phyloP scores from a whole-genome alignment of 2,329 filamentous ascomycete species.

The Arthroderma sp. region DNA sequence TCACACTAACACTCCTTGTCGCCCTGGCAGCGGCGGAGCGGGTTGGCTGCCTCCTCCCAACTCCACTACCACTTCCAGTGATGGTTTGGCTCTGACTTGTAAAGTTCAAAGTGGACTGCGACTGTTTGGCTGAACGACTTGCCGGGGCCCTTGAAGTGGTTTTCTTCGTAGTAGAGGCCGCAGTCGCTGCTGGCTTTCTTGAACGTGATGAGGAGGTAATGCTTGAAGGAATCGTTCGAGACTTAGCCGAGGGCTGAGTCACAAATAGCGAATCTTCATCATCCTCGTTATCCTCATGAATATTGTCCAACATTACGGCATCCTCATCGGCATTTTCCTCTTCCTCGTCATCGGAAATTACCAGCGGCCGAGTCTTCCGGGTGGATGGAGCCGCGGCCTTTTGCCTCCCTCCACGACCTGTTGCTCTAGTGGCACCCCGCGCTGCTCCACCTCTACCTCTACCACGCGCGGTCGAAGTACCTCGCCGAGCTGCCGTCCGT shows the following conservation, averaged over 20 bases:
- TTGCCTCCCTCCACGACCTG: slow-evolving; percentile 19
- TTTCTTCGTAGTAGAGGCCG: slow-evolving; percentile 16
- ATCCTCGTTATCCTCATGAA: slow-evolving; percentile 19
- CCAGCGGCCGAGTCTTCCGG: not conserved
- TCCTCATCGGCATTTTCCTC: slow-evolving; percentile 26
- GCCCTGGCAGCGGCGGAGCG: slow-evolving; percentile 15
- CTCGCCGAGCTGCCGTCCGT: slow-evolving; percentile 19
- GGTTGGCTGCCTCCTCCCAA: slow-evolving; percentile 16
- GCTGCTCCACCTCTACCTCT: slow-evolving; percentile 17
- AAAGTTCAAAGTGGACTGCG: slow-evolving; percentile 32
- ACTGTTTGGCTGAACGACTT: slow-evolving; percentile 15
- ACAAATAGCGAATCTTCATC: slow-evolving; percentile 29
- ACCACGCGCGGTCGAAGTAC: slow-evolving; percentile 28
- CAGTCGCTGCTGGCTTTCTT: slow-evolving; percentile 12
- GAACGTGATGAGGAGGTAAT: slow-evolving; percentile 8
- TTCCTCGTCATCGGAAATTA: slow-evolving; percentile 6
- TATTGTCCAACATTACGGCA: slow-evolving; percentile 27
- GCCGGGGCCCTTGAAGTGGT: slow-evolving; percentile 20
- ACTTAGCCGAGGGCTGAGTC: slow-evolving; percentile 19
- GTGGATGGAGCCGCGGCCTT: slow-evolving; percentile 13
- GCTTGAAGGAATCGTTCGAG: slow-evolving; percentile 8
- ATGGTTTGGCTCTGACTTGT: slow-evolving; percentile 13
- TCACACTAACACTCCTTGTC: slow-evolving; percentile 22
- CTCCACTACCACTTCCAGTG: slow-evolving; percentile 16
- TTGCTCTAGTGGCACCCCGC: slow-evolving; percentile 19